Evolutionary conservation across 371 early-diverging fungal species (phyloP).

Genomic region (Mortierella sp.): DNA sequence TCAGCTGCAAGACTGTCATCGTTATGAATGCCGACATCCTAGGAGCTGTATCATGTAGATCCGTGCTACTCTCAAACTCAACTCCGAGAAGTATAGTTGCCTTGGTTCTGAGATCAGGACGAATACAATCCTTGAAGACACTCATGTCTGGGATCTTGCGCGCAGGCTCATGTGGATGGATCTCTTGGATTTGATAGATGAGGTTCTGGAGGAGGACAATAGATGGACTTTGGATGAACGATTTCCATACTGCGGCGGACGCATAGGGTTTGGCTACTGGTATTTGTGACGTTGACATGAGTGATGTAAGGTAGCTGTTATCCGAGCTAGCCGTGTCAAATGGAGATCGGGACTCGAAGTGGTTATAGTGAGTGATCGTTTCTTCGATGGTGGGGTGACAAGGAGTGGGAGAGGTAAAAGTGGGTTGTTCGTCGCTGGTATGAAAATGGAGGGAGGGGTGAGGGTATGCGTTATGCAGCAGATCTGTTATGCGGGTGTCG

Average conservation of each 20-base stretch:
- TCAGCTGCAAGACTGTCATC: slow-evolving; percentile 8
- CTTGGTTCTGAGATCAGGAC: background rate
- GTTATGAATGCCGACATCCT: background rate
- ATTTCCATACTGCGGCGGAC: slow-evolving; percentile 6
- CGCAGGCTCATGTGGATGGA: background rate
- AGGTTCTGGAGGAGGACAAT: slow-evolving; percentile 4
- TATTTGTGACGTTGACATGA: too few relatives aligned
- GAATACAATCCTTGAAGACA: slow-evolving; percentile 11
- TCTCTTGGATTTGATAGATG: slow-evolving; percentile 5
- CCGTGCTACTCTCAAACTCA: background rate
- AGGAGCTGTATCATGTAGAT: background rate
- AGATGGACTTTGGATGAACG: slow-evolving; percentile 14
- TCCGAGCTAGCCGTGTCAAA: too few relatives aligned
- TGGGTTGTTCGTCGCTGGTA: background rate
- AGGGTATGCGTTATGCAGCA: background rate
- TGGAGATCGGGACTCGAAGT: too few relatives aligned
- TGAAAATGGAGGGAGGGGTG: background rate
- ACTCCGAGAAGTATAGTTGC: slow-evolving; percentile 7
- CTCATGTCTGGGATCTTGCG: slow-evolving; percentile 1
- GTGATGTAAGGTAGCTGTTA: too few relatives aligned
- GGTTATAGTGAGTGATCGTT: too few relatives aligned
- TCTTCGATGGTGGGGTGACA: too few relatives aligned
- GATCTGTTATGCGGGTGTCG: background rate
- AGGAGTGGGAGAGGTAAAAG: background rate
- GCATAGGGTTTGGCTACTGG: background rate